Conservation (phyloP, 805 yeast species). For the Pichia scutulata region DNA sequence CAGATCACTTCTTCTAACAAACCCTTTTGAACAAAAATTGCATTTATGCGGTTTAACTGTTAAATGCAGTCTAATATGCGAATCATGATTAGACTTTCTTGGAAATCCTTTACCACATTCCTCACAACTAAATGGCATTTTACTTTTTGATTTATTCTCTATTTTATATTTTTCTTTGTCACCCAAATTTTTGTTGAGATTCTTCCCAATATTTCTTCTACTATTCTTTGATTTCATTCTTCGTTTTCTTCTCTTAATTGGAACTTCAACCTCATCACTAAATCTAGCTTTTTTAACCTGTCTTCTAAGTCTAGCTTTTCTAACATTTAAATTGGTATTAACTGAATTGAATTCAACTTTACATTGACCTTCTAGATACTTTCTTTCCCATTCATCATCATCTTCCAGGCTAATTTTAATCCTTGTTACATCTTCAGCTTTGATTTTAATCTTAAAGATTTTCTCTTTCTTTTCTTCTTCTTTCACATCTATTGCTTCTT, state of each 20-base stretch:
- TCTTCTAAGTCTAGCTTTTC: neutral
- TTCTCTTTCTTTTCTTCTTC: neutral
- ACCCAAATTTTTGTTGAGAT: neutral
- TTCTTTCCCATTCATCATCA: neutral
- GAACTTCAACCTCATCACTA: neutral
- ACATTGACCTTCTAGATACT: neutral
- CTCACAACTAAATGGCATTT: slow-evolving; percentile 3
- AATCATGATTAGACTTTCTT: slow-evolving; percentile 14
- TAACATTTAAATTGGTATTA: neutral
- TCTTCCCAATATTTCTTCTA: neutral
- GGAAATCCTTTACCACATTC: slow-evolving; percentile 11
- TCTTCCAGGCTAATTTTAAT: neutral
- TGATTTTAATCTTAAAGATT: neutral
- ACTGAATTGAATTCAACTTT: neutral
- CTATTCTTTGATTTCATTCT: neutral
- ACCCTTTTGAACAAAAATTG: slow-evolving; percentile 8
- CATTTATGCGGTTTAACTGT: slow-evolving; percentile 10
- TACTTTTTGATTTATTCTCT: neutral
- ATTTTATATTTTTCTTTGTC: neutral
- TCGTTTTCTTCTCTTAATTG: neutral
- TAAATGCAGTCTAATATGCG: slow-evolving; percentile 12
- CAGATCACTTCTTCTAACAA: slow-evolving; percentile 12
- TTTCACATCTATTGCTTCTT: no score
- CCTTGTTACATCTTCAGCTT: neutral
- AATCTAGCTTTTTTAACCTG: neutral